These are phyloP conservation scores for Plasmodium vivax DNA, from an alignment of 169 alveolate genomes.

Conservation along the genomic window DNA sequence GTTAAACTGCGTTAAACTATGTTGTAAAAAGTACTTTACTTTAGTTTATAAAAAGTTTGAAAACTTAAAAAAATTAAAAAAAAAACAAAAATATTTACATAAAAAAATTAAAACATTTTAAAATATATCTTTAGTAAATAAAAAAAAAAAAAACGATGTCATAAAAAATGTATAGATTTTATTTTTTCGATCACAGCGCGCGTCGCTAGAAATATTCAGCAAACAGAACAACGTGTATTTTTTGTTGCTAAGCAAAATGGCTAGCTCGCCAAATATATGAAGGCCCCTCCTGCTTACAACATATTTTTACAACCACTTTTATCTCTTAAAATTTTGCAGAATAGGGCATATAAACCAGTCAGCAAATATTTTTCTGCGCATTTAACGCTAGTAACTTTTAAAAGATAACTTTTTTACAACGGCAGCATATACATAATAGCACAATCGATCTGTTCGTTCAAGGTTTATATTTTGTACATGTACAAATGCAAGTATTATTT, in stretches of 20 bases:
- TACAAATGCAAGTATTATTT: background rate
- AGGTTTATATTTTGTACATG: background rate
- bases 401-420: background rate
- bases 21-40: background rate
- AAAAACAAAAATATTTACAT: background rate
- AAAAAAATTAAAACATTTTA: background rate
- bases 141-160: background rate
- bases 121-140: background rate
- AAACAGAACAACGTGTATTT: background rate
- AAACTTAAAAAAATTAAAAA: background rate
- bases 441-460: background rate
- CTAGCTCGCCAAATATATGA: background rate
- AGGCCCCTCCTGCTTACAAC: background rate
- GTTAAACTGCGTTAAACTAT: too few species aligned
- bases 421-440: background rate
- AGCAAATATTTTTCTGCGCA: background rate
- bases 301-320: background rate
- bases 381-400: background rate
- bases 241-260: background rate
- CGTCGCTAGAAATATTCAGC: background rate
- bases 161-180: background rate
- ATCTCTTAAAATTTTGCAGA: background rate
- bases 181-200: background rate
- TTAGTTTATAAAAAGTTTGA: background rate
- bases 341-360: background rate